These are phyloP conservation scores for Mucor mucedo DNA, from an alignment of 371 early-diverging fungal genomes.

Conservation along the genomic window DNA sequence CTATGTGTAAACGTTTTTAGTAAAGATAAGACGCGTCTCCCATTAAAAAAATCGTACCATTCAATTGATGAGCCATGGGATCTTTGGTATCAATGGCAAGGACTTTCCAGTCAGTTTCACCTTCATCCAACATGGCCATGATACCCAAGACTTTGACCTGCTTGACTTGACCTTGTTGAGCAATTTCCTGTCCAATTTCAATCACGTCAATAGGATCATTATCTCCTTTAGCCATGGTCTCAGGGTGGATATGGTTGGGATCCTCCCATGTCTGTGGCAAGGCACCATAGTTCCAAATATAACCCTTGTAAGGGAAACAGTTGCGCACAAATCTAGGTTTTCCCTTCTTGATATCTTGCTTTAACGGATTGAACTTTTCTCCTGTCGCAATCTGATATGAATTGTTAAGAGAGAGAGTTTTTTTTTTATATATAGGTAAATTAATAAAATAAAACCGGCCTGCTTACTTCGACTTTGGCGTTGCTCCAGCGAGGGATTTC, in stretches of 20 bases:
- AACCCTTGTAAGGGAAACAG: slow-evolving; percentile 99
- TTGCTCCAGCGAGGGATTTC: slow-evolving; percentile 99
- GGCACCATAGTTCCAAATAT: slow-evolving; percentile 99
- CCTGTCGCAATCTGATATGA: slow-evolving; percentile 63
- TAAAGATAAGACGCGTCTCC: neutral
- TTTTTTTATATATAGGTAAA: no score
- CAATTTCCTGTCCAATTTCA: slow-evolving; percentile 96
- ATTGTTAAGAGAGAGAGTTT: neutral
- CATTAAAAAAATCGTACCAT: slow-evolving; percentile 51
- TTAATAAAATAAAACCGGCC: neutral
- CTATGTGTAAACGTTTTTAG: slow-evolving; percentile 35
- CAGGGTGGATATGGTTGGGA: slow-evolving; percentile 82
- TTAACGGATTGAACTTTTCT: slow-evolving; percentile 97
- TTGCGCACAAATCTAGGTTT: slow-evolving; percentile 98
- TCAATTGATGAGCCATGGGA: slow-evolving; percentile 89
- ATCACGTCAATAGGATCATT: slow-evolving; percentile 98
- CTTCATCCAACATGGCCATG: slow-evolving; percentile 98
- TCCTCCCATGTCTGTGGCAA: slow-evolving; percentile 99
- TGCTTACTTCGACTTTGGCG: slow-evolving; percentile 95
- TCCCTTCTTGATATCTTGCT: slow-evolving; percentile 99
- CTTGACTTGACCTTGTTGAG: slow-evolving; percentile 94
- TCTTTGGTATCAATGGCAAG: slow-evolving; percentile 96
- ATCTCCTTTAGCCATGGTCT: slow-evolving; percentile 94
- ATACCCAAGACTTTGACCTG: slow-evolving; percentile 98
- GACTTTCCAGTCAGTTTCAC: slow-evolving; percentile 99